Evolutionary conservation across 495 filamentous ascomycete genomes (phyloP).

Genomic region (Patellaria atrata): DNA sequence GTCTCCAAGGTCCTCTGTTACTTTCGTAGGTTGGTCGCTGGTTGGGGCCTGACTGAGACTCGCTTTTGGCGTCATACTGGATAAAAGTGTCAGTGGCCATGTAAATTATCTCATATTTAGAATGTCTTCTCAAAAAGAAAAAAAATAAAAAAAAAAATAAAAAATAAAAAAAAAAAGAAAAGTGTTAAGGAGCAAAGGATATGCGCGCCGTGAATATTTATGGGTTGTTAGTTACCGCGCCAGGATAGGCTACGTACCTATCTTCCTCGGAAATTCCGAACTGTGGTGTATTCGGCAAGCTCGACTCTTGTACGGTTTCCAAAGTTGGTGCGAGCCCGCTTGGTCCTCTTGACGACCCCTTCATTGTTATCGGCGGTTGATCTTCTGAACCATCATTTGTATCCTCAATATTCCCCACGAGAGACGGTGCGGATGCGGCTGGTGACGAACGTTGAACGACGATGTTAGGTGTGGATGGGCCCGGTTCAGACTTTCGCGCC

Average conservation of each 20-base stretch:
- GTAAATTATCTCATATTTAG: too few relatives aligned
- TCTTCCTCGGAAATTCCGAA: conserved; percentile 19
- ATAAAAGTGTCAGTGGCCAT: too few relatives aligned
- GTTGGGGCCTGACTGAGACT: conserved; percentile 25
- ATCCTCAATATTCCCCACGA: conserved; percentile 17
- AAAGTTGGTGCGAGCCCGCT: conserved; percentile 55
- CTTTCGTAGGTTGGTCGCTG: conserved; percentile 24
- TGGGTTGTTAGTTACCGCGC: too few relatives aligned
- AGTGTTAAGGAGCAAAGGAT: too few relatives aligned
- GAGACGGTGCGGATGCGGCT: conserved; percentile 31
- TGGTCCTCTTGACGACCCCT: conserved; percentile 50
- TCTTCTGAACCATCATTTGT: conserved; percentile 37
- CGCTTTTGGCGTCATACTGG: conserved; percentile 22
- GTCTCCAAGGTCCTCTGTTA: conserved; percentile 24
- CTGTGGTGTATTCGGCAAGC: conserved; percentile 60
- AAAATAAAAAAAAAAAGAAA: too few relatives aligned
- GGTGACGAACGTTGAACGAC: conserved; percentile 40
- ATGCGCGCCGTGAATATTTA: too few relatives aligned
- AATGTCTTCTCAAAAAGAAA: too few relatives aligned
- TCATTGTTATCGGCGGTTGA: conserved; percentile 34
- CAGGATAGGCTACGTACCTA: conserved; percentile 10
- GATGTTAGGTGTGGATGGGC: conserved; percentile 31
- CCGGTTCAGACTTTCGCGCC: conserved; percentile 11
- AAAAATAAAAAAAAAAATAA: too few relatives aligned
- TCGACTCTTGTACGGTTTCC: conserved; percentile 88